phyloP scores from a whole-genome alignment of 2,329 filamentous ascomycete species.

The Claviceps citrina region DNA sequence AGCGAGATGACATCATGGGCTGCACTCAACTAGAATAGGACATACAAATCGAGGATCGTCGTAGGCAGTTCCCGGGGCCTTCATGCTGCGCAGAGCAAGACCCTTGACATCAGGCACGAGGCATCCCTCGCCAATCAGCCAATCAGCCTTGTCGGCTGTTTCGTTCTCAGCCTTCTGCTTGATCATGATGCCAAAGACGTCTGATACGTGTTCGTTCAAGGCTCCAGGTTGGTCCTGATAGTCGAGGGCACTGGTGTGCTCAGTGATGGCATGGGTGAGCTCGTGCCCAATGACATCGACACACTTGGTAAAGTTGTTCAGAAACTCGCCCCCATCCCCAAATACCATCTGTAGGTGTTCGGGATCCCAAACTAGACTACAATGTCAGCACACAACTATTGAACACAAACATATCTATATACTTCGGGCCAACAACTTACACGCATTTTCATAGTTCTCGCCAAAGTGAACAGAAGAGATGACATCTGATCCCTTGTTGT shows the following conservation, averaged over 20 bases:
- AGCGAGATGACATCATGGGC: neutral
- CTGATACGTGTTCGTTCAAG: conserved; percentile 40
- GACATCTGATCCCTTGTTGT: conserved; percentile 34
- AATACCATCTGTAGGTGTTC: conserved; percentile 37
- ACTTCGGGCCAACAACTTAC: conserved; percentile 11
- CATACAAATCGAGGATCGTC: conserved; percentile 33
- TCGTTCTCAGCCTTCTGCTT: conserved; percentile 36
- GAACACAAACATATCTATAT: too few species aligned
- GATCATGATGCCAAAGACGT: conserved; percentile 42
- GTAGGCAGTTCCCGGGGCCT: conserved; percentile 36
- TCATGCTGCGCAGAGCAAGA: conserved; percentile 37
- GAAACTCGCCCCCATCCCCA: conserved; percentile 36
- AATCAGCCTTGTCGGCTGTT: conserved; percentile 31
- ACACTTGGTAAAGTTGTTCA: conserved; percentile 35
- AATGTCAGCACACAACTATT: neutral
- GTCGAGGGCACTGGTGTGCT: conserved; percentile 32
- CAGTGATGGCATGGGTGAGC: conserved; percentile 38
- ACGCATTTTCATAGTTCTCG: conserved; percentile 34
- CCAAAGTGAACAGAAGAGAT: conserved; percentile 39
- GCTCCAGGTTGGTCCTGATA: conserved; percentile 38
- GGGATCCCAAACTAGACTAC: conserved; percentile 30
- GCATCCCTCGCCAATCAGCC: conserved; percentile 39
- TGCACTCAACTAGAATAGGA: conserved; percentile 2
- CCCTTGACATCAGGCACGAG: conserved; percentile 36
- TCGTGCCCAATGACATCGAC: conserved; percentile 44